Evolutionary conservation across 1,139 yeast genomes (phyloP).

Genomic region (Debaryomyces sp.): DNA sequence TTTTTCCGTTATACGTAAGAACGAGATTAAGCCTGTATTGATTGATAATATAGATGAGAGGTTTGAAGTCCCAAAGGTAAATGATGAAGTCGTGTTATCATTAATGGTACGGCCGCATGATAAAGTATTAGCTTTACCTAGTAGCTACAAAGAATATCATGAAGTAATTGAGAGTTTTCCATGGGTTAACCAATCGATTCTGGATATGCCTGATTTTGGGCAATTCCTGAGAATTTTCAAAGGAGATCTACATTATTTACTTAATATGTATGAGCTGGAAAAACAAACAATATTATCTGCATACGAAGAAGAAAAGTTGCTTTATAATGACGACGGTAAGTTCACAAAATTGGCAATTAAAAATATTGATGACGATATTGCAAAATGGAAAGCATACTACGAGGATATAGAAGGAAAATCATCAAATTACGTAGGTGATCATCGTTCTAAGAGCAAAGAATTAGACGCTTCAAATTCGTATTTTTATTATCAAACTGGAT

Average conservation of each 20-base stretch:
- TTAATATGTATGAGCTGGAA: slow-evolving; percentile 60
- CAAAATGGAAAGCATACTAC: slow-evolving; percentile 27
- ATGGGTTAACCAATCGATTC: slow-evolving; percentile 20
- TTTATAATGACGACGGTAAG: slow-evolving; percentile 62
- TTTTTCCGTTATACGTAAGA: slow-evolving; percentile 60
- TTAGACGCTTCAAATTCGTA: slow-evolving; percentile 13
- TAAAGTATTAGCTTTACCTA: slow-evolving; percentile 66
- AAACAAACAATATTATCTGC: slow-evolving; percentile 48
- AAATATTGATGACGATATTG: slow-evolving; percentile 52
- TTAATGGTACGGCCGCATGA: slow-evolving; percentile 73
- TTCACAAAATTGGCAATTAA: slow-evolving; percentile 60
- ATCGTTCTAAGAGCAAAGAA: not conserved
- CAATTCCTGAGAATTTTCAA: slow-evolving; percentile 59
- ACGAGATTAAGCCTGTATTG: slow-evolving; percentile 71
- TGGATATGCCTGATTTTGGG: slow-evolving; percentile 24
- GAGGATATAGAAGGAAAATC: not conserved
- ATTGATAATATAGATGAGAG: slow-evolving; percentile 56
- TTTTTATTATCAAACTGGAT: slow-evolving; percentile 68
- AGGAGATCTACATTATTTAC: slow-evolving; percentile 58
- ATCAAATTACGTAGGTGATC: not conserved
- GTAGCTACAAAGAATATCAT: slow-evolving; percentile 33
- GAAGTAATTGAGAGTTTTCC: slow-evolving; percentile 34
- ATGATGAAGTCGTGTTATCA: slow-evolving; percentile 61
- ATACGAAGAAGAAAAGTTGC: slow-evolving; percentile 56
- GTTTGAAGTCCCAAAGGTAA: slow-evolving; percentile 62